A percentile compares a stretch with the other conserved stretches of the same genome.
These are phyloP conservation scores for Beta vulgaris DNA, from an alignment of 148 eudicot species.

Conservation along the genomic window DNA sequence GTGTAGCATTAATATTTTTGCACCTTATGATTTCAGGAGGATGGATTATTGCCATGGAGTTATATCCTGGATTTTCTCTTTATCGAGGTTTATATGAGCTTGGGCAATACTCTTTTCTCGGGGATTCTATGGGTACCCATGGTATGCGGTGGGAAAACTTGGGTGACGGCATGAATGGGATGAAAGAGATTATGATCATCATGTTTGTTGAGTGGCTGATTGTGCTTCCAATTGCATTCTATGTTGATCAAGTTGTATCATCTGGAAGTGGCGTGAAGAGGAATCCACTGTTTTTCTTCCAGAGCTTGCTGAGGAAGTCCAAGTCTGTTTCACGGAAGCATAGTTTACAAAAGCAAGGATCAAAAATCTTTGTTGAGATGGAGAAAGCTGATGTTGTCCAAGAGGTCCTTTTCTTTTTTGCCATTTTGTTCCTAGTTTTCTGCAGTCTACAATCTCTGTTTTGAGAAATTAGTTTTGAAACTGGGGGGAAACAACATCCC, in stretches of 20 bases:
- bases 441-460: too few species aligned
- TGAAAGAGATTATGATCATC: slow-evolving; percentile 67
- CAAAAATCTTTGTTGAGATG: slow-evolving; percentile 67
- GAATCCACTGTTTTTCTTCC: slow-evolving; percentile 54
- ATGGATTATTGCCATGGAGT: slow-evolving; percentile 78
- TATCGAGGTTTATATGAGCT: slow-evolving; percentile 79
- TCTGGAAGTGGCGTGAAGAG: slow-evolving; percentile 66
- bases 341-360: slow-evolving; percentile 54
- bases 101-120: slow-evolving; percentile 58
- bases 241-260: slow-evolving; percentile 62
- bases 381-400: slow-evolving; percentile 85
- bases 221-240: slow-evolving; percentile 64
- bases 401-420: slow-evolving; percentile 50
- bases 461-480: neutral
- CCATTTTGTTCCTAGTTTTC: neutral
- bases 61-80: slow-evolving; percentile 86
- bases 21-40: slow-evolving; percentile 37
- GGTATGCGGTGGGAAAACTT: slow-evolving; percentile 89
- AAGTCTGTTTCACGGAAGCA: slow-evolving; percentile 36
- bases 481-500: neutral
- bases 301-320: slow-evolving; percentile 44
- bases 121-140: slow-evolving; percentile 50
- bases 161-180: slow-evolving; percentile 59
- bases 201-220: slow-evolving; percentile 77
- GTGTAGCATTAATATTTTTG: slow-evolving; percentile 7